Evolutionary conservation across 352 stramenopile species (phyloP).

Genomic region (Phytopythium aichiense): DNA sequence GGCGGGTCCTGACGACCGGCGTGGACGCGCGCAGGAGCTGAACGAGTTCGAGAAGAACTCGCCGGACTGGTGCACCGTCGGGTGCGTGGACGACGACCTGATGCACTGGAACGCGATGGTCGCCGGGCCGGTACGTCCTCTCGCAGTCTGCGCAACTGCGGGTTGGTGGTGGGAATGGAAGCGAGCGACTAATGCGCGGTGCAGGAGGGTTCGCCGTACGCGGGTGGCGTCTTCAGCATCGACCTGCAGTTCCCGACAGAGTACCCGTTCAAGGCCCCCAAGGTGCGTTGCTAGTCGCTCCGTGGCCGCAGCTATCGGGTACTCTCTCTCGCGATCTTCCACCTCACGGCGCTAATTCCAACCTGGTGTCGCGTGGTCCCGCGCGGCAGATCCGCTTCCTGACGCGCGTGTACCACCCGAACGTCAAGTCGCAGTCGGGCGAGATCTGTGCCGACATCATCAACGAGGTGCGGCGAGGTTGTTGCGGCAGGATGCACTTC

Average conservation of each 20-base stretch:
- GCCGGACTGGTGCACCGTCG: conserved; percentile 86
- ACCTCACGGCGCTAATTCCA: too few relatives aligned
- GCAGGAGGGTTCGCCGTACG: conserved; percentile 84
- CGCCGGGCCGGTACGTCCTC: conserved; percentile 67
- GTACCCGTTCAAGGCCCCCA: conserved; percentile 95
- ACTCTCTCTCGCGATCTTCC: too few relatives aligned
- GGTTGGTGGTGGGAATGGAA: background rate
- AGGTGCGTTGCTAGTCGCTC: conserved; percentile 25
- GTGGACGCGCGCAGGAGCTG: conserved; percentile 50
- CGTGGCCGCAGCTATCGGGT: too few relatives aligned
- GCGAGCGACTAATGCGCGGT: background rate
- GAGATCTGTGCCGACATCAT: conserved; percentile 97
- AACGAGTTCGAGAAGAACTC: conserved; percentile 88
- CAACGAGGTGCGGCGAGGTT: conserved; percentile 53
- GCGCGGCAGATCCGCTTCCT: conserved; percentile 85
- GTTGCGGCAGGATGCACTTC: background rate
- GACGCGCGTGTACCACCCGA: conserved; percentile 96
- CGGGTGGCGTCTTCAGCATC: conserved; percentile 91
- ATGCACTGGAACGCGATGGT: conserved; percentile 92
- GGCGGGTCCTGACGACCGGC: background rate
- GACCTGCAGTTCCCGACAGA: conserved; percentile 94
- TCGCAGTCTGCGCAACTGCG: background rate
- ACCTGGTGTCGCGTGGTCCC: background rate
- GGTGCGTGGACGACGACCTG: conserved; percentile 83
- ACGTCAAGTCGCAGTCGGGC: conserved; percentile 94